Percentiles rank a stretch among this genome's conserved stretches.
Conservation (phyloP, 2,329 filamentous ascomycete genomes). For the Cercospora sp. region DNA sequence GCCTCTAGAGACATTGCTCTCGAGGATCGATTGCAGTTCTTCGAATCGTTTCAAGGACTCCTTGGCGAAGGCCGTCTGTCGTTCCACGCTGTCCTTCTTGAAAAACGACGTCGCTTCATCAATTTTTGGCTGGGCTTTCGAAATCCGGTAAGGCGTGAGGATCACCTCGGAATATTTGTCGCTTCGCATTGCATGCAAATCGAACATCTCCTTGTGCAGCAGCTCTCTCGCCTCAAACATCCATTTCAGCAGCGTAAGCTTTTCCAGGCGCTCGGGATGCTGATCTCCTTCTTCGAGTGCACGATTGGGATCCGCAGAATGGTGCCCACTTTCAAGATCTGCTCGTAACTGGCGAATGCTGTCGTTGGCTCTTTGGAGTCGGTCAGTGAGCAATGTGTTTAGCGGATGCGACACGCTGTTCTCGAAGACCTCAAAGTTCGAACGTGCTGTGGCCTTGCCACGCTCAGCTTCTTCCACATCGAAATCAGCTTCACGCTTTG, state of each 20-base stretch:
- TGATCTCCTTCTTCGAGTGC: constrained; percentile 95
- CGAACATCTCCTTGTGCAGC: constrained; percentile 80
- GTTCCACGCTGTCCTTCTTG: constrained; percentile 68
- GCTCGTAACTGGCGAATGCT: constrained; percentile 75
- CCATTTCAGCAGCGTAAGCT: constrained; percentile 93
- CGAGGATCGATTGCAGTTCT: constrained; percentile 75
- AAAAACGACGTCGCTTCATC: constrained; percentile 81
- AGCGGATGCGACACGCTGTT: constrained; percentile 78
- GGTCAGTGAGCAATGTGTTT: constrained; percentile 73
- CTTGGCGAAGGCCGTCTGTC: constrained; percentile 68
- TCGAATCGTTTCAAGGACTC: constrained; percentile 72
- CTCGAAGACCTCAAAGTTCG: constrained; percentile 83
- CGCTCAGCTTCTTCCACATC: constrained; percentile 67
- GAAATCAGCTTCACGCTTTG: constrained; percentile 71
- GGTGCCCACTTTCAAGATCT: constrained; percentile 71
- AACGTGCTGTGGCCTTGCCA: constrained; percentile 71
- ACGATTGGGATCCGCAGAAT: constrained; percentile 70
- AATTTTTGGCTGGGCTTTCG: constrained; percentile 74
- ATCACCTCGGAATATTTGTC: constrained; percentile 83
- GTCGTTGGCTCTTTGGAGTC: constrained; percentile 70
- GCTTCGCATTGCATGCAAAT: constrained; percentile 77
- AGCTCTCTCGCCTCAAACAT: constrained; percentile 91
- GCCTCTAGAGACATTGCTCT: constrained; percentile 80
- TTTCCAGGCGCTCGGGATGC: constrained; percentile 88
- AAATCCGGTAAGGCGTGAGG: constrained; percentile 73